phyloP scores from a whole-genome alignment of 495 filamentous ascomycete species.

The Penicillium roqueforti region DNA sequence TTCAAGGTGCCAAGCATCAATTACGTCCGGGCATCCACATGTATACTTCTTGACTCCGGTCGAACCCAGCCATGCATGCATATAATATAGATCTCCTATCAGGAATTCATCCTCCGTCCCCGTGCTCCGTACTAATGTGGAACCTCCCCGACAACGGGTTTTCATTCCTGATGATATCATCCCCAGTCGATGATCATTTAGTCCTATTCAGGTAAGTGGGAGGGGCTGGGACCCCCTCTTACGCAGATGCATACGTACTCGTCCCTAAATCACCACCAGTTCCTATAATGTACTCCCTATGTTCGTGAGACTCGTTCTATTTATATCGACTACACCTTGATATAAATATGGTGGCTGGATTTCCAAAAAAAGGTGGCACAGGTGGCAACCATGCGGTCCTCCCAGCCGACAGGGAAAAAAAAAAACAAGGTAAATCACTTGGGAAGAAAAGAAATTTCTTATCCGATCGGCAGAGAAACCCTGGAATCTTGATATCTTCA shows the following conservation, averaged over 20 bases:
- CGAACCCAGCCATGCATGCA: too few relatives aligned
- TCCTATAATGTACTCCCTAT: too few relatives aligned
- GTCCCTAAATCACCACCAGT: neutral
- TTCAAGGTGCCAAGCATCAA: neutral
- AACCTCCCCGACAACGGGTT: neutral
- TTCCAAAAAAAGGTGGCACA: neutral
- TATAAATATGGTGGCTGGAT: neutral
- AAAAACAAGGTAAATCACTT: too few relatives aligned
- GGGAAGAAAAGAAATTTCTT: neutral
- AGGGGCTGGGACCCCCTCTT: neutral
- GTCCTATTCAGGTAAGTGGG: conserved; percentile 7
- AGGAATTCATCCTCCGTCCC: neutral
- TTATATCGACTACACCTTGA: neutral
- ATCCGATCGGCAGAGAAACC: neutral
- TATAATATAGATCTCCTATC: too few relatives aligned
- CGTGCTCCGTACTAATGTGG: neutral
- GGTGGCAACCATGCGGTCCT: neutral
- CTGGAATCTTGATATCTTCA: too few relatives aligned
- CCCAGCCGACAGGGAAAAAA: neutral
- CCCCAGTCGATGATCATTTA: conserved; percentile 5
- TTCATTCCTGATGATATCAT: conserved; percentile 8
- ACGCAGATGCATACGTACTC: conserved; percentile 8
- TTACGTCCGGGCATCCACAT: neutral
- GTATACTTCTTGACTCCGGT: neutral
- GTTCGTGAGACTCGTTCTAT: neutral